A percentile compares a stretch with the other conserved stretches of the same genome.
These are phyloP conservation scores for Colletotrichum abscissum DNA, from an alignment of 2,329 filamentous ascomycete genomes.

Conservation along the genomic window DNA sequence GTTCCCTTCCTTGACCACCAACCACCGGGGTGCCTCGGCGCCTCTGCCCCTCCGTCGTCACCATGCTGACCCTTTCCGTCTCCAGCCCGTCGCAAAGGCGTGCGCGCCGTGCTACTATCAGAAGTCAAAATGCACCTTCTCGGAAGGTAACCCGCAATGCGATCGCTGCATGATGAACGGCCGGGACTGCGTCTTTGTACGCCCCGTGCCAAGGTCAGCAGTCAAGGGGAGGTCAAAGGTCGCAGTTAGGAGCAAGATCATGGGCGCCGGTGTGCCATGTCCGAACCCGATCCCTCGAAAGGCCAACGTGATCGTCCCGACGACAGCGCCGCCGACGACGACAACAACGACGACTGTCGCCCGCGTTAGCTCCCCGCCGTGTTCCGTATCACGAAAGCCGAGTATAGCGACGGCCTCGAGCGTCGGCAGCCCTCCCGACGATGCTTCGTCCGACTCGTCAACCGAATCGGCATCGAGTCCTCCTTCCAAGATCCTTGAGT, in stretches of 20 bases:
- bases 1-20: background rate
- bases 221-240: slow-evolving; percentile 30
- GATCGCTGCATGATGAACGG: slow-evolving; percentile 34
- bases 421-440: slow-evolving; percentile 24
- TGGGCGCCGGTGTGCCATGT: slow-evolving; percentile 9
- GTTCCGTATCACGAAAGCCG: slow-evolving; percentile 4
- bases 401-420: slow-evolving; percentile 1
- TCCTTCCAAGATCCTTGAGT: slow-evolving; percentile 28
- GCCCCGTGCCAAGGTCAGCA: slow-evolving; percentile 31
- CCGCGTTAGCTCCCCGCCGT: background rate
- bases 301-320: slow-evolving; percentile 3
- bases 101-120: slow-evolving; percentile 36
- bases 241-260: slow-evolving; percentile 24
- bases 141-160: slow-evolving; percentile 33
- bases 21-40: background rate
- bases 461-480: slow-evolving; percentile 32
- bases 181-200: slow-evolving; percentile 35
- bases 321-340: slow-evolving; percentile 2
- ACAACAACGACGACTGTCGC: slow-evolving; percentile 12
- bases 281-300: slow-evolving; percentile 8
- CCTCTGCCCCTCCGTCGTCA: background rate
- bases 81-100: slow-evolving; percentile 31
- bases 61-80: background rate
- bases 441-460: slow-evolving; percentile 26
- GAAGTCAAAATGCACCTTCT: slow-evolving; percentile 35